Conservation (phyloP, 306 rosid genomes). For the Parietaria judaica region DNA sequence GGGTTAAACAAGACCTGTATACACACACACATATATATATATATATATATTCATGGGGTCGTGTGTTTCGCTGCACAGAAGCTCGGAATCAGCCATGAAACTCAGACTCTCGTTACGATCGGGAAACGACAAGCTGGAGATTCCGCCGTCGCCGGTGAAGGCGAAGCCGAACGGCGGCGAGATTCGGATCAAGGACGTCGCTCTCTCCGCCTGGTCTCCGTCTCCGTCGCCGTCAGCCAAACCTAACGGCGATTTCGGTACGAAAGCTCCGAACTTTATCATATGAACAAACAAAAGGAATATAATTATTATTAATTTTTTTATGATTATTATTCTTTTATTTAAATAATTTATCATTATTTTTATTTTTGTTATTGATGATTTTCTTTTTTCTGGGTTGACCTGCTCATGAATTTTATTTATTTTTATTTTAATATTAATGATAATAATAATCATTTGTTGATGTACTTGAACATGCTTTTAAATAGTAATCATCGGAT, state of each 20-base stretch:
- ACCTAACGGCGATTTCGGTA: constrained; percentile 34
- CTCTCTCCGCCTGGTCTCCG: constrained; percentile 40
- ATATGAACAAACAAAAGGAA: not conserved
- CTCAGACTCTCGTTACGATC: constrained; percentile 41
- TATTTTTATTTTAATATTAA: no score
- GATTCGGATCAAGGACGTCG: constrained; percentile 28
- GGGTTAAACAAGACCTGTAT: constrained; percentile 11
- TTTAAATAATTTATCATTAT: no score
- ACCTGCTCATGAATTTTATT: no score
- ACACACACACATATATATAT: not conserved
- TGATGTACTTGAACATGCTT: no score
- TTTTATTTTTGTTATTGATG: not conserved
- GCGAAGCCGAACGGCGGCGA: constrained; percentile 31
- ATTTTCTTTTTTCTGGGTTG: no score
- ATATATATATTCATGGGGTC: constrained; percentile 49
- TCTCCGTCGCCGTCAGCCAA: constrained; percentile 41
- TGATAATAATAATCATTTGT: no score
- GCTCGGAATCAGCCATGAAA: constrained; percentile 48
- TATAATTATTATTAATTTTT: not conserved
- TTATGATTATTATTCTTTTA: not conserved
- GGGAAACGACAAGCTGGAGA: constrained; percentile 37
- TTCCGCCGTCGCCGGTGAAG: constrained; percentile 61
- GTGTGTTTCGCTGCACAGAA: constrained; percentile 48
- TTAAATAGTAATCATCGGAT: no score
- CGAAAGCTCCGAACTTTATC: not conserved